These are phyloP conservation scores for Morella rubra DNA, from an alignment of 306 rosid species.

Conservation along the genomic window DNA sequence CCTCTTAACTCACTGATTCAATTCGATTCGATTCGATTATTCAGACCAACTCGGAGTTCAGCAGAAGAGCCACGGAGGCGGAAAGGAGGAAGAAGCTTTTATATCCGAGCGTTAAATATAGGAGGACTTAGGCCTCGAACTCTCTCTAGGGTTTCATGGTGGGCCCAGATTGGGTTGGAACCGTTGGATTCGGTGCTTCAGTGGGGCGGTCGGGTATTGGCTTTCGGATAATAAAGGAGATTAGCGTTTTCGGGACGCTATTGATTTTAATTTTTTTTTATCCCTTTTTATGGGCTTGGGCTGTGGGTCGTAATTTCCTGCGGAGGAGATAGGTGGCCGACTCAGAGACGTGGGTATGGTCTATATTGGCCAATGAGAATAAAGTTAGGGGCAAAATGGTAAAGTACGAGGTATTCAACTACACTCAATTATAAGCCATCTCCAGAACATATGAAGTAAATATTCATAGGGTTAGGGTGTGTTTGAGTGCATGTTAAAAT, in stretches of 20 bases:
- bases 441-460: too few species aligned
- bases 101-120: background rate
- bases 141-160: conserved; percentile 3
- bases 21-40: background rate
- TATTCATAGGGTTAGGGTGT: too few species aligned
- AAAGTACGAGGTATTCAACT: too few species aligned
- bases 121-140: too few species aligned
- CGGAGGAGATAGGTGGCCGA: background rate
- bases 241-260: background rate
- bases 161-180: conserved; percentile 10
- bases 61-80: conserved; percentile 16
- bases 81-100: background rate
- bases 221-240: background rate
- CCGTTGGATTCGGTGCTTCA: conserved; percentile 19
- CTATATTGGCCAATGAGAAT: background rate
- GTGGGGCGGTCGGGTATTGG: background rate
- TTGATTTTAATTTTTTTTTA: background rate
- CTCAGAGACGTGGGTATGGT: background rate
- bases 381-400: background rate
- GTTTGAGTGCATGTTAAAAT: too few species aligned
- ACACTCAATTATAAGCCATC: too few species aligned
- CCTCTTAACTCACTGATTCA: conserved; percentile 9
- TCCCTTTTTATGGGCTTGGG: background rate
- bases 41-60: background rate
- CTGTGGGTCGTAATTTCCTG: background rate